Conservation (phyloP, 73 alveolate genomes). For the Paramecium octaurelia region DNA sequence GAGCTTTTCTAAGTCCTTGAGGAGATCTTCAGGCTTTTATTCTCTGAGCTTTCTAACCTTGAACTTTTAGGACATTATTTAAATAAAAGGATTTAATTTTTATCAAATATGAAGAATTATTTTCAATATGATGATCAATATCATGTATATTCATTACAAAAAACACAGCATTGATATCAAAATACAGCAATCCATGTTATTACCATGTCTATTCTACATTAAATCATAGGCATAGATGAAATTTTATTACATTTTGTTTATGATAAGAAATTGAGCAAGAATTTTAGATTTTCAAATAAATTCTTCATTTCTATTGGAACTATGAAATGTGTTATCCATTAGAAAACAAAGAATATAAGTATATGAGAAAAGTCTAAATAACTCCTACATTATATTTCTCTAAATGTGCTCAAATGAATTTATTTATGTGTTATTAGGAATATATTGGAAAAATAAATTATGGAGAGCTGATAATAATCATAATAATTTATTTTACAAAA, state of each 20-base stretch:
- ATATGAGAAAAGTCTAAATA: too few relatives aligned
- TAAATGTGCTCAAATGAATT: not conserved
- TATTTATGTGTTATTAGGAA: not conserved
- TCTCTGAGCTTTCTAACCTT: slow-evolving; percentile 6
- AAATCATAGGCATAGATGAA: not conserved
- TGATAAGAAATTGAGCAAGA: too few relatives aligned
- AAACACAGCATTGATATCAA: not conserved
- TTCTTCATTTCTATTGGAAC: too few relatives aligned
- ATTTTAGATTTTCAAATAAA: too few relatives aligned
- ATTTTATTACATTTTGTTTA: too few relatives aligned
- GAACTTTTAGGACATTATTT: slow-evolving; percentile 10
- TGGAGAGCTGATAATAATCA: not conserved
- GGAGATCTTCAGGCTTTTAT: slow-evolving; percentile 5
- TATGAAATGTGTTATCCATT: too few relatives aligned
- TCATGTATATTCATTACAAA: not conserved
- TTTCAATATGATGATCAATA: not conserved
- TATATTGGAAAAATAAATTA: not conserved
- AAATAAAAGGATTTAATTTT: not conserved
- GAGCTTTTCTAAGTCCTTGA: not conserved
- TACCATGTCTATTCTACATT: not conserved
- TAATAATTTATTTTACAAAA: too few relatives aligned
- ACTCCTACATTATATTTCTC: not conserved
- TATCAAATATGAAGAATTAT: not conserved
- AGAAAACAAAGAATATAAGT: too few relatives aligned
- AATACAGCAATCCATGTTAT: not conserved